phyloP scores from a whole-genome alignment of 495 filamentous ascomycete genomes.

The Terfezia boudieri region DNA sequence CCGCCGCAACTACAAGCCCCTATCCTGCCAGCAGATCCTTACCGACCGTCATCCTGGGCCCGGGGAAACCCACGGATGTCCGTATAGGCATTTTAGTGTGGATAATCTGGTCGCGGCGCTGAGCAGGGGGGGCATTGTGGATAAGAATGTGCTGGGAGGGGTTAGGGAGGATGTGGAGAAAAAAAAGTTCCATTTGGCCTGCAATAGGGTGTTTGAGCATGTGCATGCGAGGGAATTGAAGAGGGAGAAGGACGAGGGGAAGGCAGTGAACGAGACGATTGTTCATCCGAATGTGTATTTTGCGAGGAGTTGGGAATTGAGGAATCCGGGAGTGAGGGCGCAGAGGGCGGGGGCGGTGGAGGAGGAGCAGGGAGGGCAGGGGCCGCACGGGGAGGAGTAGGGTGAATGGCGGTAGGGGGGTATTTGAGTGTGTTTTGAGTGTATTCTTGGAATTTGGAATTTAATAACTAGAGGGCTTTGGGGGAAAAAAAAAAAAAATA shows the following conservation, averaged over 20 bases:
- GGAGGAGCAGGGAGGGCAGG: neutral
- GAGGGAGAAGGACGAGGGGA: constrained; percentile 45
- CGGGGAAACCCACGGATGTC: constrained; percentile 81
- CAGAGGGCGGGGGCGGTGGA: neutral
- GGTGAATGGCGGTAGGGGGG: too few species aligned
- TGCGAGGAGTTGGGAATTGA: constrained; percentile 73
- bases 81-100: constrained; percentile 71
- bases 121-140: constrained; percentile 19
- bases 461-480: too few species aligned
- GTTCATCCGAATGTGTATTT: constrained; percentile 97
- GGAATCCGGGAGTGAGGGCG: constrained; percentile 25
- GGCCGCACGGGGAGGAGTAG: neutral
- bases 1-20: constrained; percentile 69
- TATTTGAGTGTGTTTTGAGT: too few species aligned
- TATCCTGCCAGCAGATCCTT: constrained; percentile 84
- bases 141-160: constrained; percentile 40
- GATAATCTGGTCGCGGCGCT: constrained; percentile 66
- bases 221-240: constrained; percentile 70
- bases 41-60: constrained; percentile 61
- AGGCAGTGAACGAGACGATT: constrained; percentile 68
- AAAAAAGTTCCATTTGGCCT: constrained; percentile 82
- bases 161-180: constrained; percentile 77
- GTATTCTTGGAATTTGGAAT: too few species aligned
- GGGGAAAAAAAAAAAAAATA: too few species aligned
- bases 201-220: constrained; percentile 87